These are phyloP conservation scores for Halophytophthora polymorphica DNA, from an alignment of 352 stramenopile genomes.

Conservation along the genomic window DNA sequence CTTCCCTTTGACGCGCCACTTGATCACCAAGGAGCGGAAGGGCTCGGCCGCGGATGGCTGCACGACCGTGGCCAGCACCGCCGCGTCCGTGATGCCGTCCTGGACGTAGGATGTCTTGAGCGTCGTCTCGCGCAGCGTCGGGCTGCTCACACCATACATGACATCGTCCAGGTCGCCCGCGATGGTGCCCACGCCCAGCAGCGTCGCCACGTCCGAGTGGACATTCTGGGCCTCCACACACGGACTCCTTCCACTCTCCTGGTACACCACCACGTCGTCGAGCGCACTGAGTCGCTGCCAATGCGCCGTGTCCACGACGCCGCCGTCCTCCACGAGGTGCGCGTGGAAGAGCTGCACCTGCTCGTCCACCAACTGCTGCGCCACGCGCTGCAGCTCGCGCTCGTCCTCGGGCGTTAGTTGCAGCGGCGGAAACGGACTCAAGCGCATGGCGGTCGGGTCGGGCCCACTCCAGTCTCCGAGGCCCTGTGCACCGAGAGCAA, in stretches of 20 bases:
- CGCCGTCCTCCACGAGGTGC: neutral
- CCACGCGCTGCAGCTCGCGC: conserved; percentile 1
- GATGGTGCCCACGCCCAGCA: conserved; percentile 35
- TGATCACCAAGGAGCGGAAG: conserved; percentile 37
- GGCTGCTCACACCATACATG: conserved; percentile 39
- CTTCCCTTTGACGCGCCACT: conserved; percentile 50
- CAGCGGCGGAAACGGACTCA: neutral
- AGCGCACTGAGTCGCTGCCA: neutral
- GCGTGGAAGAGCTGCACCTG: neutral
- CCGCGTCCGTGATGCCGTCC: conserved; percentile 33
- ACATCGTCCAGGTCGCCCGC: conserved; percentile 41
- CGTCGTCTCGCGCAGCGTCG: conserved; percentile 31
- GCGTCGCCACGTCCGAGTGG: no score
- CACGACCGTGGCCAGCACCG: conserved; percentile 42
- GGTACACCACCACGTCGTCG: neutral
- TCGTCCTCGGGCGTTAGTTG: neutral
- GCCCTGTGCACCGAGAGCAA: no score
- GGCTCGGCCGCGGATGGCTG: conserved; percentile 27
- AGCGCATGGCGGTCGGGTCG: neutral
- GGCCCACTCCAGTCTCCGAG: no score
- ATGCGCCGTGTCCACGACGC: neutral
- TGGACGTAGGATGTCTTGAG: conserved; percentile 46
- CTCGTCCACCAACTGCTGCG: conserved; percentile 1
- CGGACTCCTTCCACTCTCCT: neutral
- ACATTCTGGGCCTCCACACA: no score